Base-by-base conservation (phyloP, 768 basidiomycete species). In the Naematelia encephala region DNA sequence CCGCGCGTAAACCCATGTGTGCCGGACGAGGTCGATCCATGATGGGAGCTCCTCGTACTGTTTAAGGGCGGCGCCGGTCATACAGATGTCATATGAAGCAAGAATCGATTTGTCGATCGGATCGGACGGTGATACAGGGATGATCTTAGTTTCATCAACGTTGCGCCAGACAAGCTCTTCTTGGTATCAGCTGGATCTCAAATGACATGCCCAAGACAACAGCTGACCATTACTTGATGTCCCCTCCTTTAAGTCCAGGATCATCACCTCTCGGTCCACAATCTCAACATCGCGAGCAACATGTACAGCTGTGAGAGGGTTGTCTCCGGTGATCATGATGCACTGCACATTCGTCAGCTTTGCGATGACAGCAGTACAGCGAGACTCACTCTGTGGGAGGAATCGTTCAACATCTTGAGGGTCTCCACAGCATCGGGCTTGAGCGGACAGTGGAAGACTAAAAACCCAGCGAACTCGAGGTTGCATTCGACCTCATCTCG, bases 281-380 rank as follows among this genome's bases (percentile, higher is more conserved):
- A 98, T 98, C 70, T 99, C 94, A 5, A 99, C 96, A 70, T 94
- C 91, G 23, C 84, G 84, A 16, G 96, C 96, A 46, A 99, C 93
- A 73, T 98, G 96, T 0, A 90, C 86, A 5, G 96, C 96, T 0
- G 96, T 99, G 54, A 99, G 80, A 5, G 96, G 96, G 76, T 98
- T 98, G 77, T 99, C 96, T 34, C 96, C 96, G 47, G 96, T 99
- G 63, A 99, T 99, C 96, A 99, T 99, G 57, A 98, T 82, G 75
- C 96, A 98, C 91, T 96, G 59, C 10, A 4, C 25, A 16, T n/a
- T 29, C 23, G 27, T 56, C 44, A 63, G 61, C 29, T 25, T 14
- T n/a, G 52, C 47, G 12, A 34, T 19, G 28, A 25, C 22, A 50
- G 5, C 19, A 23, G 8, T 16, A 34, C 21, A 43, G 16, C 10